Base-by-base conservation (phyloP, 352 stramenopile genomes). In the Phytopythium helicoides region DNA sequence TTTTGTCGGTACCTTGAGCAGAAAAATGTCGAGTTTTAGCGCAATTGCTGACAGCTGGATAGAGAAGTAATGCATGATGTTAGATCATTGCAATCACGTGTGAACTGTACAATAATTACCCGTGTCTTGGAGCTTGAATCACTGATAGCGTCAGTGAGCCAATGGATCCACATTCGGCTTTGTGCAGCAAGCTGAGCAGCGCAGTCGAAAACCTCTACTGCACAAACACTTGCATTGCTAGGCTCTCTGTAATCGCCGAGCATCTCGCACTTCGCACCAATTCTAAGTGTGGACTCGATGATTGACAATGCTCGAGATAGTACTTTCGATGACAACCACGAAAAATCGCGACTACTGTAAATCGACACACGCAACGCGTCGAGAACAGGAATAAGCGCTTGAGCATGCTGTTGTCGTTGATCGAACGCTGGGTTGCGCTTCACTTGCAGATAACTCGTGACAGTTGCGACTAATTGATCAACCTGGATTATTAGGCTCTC, bases 11-110 rank as follows among this genome's bases (percentile, higher is more conserved):
- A 78, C 69, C 66, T 86, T 63, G 23, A 86, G 55, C 22, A 87
- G 62, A 41, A 84, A 87, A n/a, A 87, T 65, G 38, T 87, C 69
- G 51, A 86, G 74, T 52, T 87, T 87, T 2, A 83, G 57, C 39
- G 78, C 68, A 1, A 68, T 82, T 37, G 75, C 51, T 22, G 75
- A 81, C 34, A 87, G 33, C 74, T 84, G 47, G 22, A 6, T 6
- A 52, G 11, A 8, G 9, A 26, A 35, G n/a, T 15, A 71, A 10
- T 14, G n/a, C 14, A 31, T 6, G 3, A 36, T 3, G 42, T 38
- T 5, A 39, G n/a, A 25, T 6, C 25, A 25, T 28, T 9, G 23
- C 28, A 28, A 25, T 31, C 15, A 19, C 21, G 22, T n/a, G 14
- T 36, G 23, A 3, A 31, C 11, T 16, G 21, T 16, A 19, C 31